Evolutionary conservation across 2,329 filamentous ascomycete species (phyloP), one percentile per base, ranked within the genome.

Genomic region (Talaromyces sp.): DNA sequence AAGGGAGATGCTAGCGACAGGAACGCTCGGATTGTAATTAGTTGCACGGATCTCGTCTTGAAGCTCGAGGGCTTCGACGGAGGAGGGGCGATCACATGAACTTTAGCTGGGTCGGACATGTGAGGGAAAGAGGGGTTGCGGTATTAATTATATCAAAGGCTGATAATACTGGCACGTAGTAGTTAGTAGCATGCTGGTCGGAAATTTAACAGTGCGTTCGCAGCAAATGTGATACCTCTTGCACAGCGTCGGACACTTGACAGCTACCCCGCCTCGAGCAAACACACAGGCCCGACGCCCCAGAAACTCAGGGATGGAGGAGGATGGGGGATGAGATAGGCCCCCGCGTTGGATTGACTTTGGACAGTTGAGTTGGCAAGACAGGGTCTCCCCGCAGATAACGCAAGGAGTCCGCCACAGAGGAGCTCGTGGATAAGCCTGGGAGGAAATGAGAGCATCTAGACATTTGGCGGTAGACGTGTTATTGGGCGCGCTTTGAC

Each of bases 321-420:
- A 16, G 52, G 9, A 33, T 33, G 27, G 52, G 33, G 30, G n/a
- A n/a, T 53, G 28, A 12, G 30, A 8, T n/a, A 47, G 10, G 8
- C 33, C 44, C 44, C 18, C 44, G 18, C 18, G 18, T 12, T 18
- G 44, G 44, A 40, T 40, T 7, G 36, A 7, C 5, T 40, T 16
- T 31, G 27, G 4, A 4, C 6, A 5, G 34, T 40, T 56, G 54
- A 56, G 54, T 40, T 56, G 54, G 54, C 54, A 56, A 23, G 18
- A 36, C 54, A 27, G 40, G 54, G 54, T 56, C 30, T 30, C 54
- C 54, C 54, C 54, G 54, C 54, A 56, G 54, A 56, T 56, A 56
- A 56, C 33, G 18, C 33, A 40, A 31, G 40, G 33, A 23, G 31
- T 56, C 31, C 28, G 54, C 54, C 54, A 56, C 54, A 27, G 33